These are phyloP conservation scores for Metarhizium anisopliae DNA, from an alignment of 2,329 filamentous ascomycete species.

Conservation along the genomic window DNA sequence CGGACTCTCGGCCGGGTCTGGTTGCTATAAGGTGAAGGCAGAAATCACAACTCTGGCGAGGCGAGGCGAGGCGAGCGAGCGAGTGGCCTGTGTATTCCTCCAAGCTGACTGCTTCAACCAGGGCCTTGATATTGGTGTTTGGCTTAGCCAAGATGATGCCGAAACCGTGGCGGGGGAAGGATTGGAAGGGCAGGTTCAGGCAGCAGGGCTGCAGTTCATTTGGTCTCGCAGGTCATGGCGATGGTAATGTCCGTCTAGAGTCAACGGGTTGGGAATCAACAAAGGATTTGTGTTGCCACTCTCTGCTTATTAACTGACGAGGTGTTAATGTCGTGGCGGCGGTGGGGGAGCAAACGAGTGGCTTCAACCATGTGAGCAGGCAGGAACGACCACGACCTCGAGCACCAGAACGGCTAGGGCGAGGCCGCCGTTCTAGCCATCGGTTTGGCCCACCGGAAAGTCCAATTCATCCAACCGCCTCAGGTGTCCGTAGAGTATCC, in stretches of 20 bases:
- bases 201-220: neutral
- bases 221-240: constrained; percentile 1
- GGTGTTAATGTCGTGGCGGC: neutral
- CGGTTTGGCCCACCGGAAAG: neutral
- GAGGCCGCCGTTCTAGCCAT: neutral
- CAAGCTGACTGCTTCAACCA: neutral
- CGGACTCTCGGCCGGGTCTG: neutral
- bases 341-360: neutral
- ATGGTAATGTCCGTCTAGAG: neutral
- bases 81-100: neutral
- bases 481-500: too few species aligned
- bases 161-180: neutral
- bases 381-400: neutral
- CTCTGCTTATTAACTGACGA: neutral
- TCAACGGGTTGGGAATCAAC: neutral
- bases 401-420: neutral
- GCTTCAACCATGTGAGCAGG: neutral
- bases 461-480: neutral
- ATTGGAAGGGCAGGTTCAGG: neutral
- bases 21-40: neutral
- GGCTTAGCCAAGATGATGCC: neutral
- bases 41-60: neutral
- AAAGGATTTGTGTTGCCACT: neutral
- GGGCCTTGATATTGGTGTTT: neutral
- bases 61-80: neutral